Evolutionary conservation across 2,329 filamentous ascomycete genomes (phyloP).

Genomic region (Pezicula rhizophila): DNA sequence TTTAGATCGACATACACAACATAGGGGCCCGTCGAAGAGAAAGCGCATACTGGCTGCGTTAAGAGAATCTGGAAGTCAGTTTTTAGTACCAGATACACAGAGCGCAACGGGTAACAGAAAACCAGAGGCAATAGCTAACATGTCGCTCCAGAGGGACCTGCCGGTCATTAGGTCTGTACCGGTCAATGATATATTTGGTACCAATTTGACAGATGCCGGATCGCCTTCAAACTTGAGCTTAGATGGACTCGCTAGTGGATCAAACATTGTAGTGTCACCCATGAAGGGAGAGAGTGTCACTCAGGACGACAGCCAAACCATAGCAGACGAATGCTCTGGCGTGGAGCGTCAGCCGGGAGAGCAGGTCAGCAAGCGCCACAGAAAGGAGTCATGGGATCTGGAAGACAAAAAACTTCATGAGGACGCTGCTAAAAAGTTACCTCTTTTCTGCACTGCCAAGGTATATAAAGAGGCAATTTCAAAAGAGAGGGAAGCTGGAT

Average conservation of each 20-base stretch:
- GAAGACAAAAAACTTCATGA: constrained; percentile 6
- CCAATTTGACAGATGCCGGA: neutral
- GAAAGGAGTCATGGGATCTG: constrained; percentile 7
- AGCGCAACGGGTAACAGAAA: neutral
- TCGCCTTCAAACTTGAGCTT: neutral
- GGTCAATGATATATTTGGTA: constrained; percentile 15
- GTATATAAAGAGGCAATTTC: constrained; percentile 3
- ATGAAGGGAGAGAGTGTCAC: too few species aligned
- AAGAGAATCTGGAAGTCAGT: constrained; percentile 13
- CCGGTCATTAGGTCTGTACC: constrained; percentile 3
- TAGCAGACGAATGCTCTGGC: neutral
- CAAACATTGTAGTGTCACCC: neutral
- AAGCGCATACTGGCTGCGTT: constrained; percentile 16
- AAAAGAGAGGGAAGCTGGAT: constrained; percentile 1
- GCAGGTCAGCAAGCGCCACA: constrained; percentile 2
- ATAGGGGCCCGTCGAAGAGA: constrained; percentile 12
- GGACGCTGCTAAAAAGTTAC: constrained; percentile 3
- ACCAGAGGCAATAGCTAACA: neutral
- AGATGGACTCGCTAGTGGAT: neutral
- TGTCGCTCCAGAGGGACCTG: neutral
- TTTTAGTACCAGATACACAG: constrained; percentile 5
- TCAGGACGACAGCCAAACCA: neutral
- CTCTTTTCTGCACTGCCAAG: constrained; percentile 8
- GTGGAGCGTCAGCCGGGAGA: neutral
- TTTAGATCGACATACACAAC: constrained; percentile 19